These are phyloP conservation scores for Tremellales sp. DNA, from an alignment of 1,284 basidiomycete genomes.

Conservation along the genomic window DNA sequence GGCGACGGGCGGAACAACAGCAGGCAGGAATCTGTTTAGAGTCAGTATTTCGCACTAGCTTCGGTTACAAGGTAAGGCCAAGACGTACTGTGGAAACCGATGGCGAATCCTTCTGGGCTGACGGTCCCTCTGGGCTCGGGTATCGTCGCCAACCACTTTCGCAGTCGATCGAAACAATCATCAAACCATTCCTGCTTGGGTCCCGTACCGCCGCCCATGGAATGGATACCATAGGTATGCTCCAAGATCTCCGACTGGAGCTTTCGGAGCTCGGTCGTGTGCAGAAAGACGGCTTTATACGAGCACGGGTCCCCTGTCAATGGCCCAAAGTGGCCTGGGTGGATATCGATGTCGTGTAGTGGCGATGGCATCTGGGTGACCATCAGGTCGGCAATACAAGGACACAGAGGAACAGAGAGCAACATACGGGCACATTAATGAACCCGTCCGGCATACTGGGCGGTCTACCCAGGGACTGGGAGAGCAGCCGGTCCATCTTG, in stretches of 20 bases:
- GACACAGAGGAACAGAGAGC: background rate
- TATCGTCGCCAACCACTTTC: constrained; percentile 44
- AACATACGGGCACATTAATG: constrained; percentile 45
- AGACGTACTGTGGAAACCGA: constrained; percentile 49
- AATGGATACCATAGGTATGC: constrained; percentile 44
- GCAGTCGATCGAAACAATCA: constrained; percentile 46
- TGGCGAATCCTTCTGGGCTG: constrained; percentile 48
- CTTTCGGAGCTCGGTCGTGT: constrained; percentile 46
- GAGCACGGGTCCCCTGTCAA: constrained; percentile 41
- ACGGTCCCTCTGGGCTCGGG: constrained; percentile 48
- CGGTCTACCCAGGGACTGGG: constrained; percentile 47
- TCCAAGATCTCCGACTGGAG: constrained; percentile 49
- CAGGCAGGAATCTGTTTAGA: constrained; percentile 47
- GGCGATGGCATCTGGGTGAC: constrained; percentile 30
- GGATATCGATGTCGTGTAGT: constrained; percentile 48
- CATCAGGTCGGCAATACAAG: constrained; percentile 1
- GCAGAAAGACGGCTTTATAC: constrained; percentile 47
- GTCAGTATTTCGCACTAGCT: constrained; percentile 1
- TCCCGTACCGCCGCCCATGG: constrained; percentile 17
- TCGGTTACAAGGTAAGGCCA: background rate
- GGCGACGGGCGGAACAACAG: constrained; percentile 49
- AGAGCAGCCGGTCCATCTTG: constrained; percentile 49
- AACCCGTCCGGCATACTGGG: constrained; percentile 49
- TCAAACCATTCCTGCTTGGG: constrained; percentile 48
- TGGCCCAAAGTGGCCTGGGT: constrained; percentile 31